phyloP scores from a whole-genome alignment of 202 grass and related monocot genomes.

The Panicum hallii region DNA sequence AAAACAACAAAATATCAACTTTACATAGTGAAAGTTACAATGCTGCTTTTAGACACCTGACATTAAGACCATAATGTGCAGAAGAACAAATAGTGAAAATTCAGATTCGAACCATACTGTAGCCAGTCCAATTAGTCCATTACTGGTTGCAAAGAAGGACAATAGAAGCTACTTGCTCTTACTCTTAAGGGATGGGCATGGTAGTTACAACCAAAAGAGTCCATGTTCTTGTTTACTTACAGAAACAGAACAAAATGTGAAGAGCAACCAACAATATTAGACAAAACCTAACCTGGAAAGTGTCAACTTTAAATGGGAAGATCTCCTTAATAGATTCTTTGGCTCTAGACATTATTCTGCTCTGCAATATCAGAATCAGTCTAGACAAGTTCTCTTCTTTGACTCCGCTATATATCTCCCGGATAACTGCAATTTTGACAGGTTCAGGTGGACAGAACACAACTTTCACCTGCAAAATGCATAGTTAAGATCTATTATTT shows the following conservation, averaged over 20 bases:
- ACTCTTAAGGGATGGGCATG: background rate
- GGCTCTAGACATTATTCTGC: constrained; percentile 68
- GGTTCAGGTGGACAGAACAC: constrained; percentile 67
- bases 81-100: background rate
- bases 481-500: constrained; percentile 19
- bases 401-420: constrained; percentile 46
- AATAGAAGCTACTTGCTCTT: background rate
- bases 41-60: too few species aligned
- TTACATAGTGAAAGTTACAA: constrained; percentile 4
- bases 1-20: constrained; percentile 30
- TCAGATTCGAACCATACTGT: constrained; percentile 32
- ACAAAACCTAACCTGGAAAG: constrained; percentile 69
- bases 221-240: background rate
- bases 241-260: background rate
- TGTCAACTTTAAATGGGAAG: constrained; percentile 77
- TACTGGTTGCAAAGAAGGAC: background rate
- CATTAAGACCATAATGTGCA: constrained; percentile 22
- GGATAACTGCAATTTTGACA: constrained; percentile 68
- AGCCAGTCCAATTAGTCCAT: background rate
- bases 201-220: background rate
- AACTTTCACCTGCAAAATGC: constrained; percentile 65
- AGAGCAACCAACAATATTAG: constrained; percentile 14
- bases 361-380: constrained; percentile 71
- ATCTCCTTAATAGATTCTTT: constrained; percentile 71
- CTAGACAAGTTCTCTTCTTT: constrained; percentile 61